phyloP scores from a whole-genome alignment of 768 basidiomycete genomes.

The Agrocybe pediades region DNA sequence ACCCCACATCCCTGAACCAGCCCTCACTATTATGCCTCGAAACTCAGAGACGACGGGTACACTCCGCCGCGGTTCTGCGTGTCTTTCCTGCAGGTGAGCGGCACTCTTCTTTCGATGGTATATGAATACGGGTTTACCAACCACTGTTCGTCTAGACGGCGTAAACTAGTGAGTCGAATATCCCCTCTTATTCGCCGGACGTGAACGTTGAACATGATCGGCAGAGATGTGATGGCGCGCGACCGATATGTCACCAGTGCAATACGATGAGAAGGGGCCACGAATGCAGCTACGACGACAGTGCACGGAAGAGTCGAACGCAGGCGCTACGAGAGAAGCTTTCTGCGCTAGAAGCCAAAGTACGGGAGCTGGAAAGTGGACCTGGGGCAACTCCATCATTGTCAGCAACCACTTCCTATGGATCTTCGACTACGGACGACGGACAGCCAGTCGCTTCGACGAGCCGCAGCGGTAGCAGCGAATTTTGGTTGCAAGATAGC shows the following conservation, averaged over 20 bases:
- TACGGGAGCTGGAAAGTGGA: slow-evolving; percentile 54
- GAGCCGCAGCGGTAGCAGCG: not conserved
- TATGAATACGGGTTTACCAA: no score
- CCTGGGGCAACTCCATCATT: slow-evolving; percentile 14
- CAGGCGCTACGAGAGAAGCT: slow-evolving; percentile 60
- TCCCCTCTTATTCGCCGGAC: not conserved
- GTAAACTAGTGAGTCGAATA: slow-evolving; percentile 41
- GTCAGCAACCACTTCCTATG: not conserved
- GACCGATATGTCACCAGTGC: slow-evolving; percentile 60
- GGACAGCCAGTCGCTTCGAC: not conserved
- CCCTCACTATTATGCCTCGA: slow-evolving; percentile 19
- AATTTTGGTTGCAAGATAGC: not conserved
- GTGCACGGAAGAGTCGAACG: slow-evolving; percentile 59
- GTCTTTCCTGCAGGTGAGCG: slow-evolving; percentile 45
- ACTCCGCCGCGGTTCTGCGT: slow-evolving; percentile 44
- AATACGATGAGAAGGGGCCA: slow-evolving; percentile 50
- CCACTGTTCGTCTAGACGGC: no score
- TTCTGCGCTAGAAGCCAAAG: slow-evolving; percentile 48
- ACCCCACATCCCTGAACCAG: not conserved
- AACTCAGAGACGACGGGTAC: slow-evolving; percentile 23
- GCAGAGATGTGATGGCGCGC: slow-evolving; percentile 63
- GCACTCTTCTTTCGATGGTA: slow-evolving; percentile 1
- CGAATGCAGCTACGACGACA: slow-evolving; percentile 63
- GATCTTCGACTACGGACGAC: not conserved
- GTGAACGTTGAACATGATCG: not conserved